A percentile compares a stretch with the other conserved stretches of the same genome.
phyloP scores from a whole-genome alignment of 208 protist genomes.

The Trypanosoma boissoni region DNA sequence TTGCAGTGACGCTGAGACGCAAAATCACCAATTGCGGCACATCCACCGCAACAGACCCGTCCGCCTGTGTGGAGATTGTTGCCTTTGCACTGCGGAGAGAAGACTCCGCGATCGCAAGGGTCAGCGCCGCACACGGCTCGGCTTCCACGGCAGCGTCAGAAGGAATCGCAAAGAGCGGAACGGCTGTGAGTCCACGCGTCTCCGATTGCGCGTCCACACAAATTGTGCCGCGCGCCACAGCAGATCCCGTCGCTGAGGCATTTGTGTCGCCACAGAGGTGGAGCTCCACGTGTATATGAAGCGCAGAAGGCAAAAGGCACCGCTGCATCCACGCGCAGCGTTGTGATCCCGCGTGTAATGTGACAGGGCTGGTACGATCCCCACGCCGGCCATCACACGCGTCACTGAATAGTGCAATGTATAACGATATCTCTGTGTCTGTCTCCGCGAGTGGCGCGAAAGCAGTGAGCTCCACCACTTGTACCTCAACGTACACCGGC shows the following conservation, averaged over 20 bases:
- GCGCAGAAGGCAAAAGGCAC: conserved; percentile 6
- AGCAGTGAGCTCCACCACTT: no score
- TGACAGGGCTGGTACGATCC: conserved; percentile 1
- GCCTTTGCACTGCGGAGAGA: background rate
- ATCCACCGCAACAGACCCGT: background rate
- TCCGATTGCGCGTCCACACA: background rate
- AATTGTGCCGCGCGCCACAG: background rate
- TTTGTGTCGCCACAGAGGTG: no score
- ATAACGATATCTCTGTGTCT: no score
- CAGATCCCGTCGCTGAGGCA: background rate
- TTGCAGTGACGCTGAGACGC: background rate
- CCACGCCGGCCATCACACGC: background rate
- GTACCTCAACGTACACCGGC: background rate
- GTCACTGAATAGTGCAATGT: background rate
- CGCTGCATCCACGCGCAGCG: conserved; percentile 5
- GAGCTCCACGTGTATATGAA: background rate
- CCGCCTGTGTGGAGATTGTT: background rate
- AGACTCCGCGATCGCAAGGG: background rate
- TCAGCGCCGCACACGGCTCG: background rate
- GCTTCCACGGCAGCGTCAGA: background rate
- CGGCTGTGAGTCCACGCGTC: background rate
- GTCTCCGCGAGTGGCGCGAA: no score
- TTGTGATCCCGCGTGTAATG: background rate
- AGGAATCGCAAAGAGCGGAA: background rate
- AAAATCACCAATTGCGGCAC: background rate